These are phyloP conservation scores for Penicillium sumatraense DNA, from an alignment of 2,329 filamentous ascomycete genomes.

Conservation along the genomic window DNA sequence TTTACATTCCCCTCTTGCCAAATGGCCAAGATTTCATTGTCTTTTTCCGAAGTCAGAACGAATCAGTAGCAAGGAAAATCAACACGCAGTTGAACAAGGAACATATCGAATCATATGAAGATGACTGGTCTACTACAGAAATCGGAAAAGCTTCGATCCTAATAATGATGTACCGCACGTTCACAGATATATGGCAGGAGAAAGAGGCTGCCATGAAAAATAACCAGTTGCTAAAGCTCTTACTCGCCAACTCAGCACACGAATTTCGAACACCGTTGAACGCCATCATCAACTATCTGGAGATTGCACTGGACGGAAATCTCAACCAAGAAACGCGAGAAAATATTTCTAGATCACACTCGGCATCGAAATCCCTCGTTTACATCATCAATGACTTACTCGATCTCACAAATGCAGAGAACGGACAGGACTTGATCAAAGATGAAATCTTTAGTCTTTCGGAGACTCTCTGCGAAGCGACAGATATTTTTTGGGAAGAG, in stretches of 20 bases:
- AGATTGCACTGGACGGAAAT: constrained; percentile 80
- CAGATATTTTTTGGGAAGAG: constrained; percentile 74
- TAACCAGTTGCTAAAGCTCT: constrained; percentile 75
- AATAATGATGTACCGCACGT: constrained; percentile 82
- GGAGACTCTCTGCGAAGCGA: constrained; percentile 73
- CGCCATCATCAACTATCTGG: constrained; percentile 92
- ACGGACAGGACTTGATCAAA: constrained; percentile 76
- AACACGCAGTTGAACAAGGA: neutral
- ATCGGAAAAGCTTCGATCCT: constrained; percentile 84
- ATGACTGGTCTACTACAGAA: constrained; percentile 86
- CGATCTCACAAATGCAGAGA: constrained; percentile 84
- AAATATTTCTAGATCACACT: constrained; percentile 80
- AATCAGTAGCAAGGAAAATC: neutral
- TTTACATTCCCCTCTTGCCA: constrained; percentile 78
- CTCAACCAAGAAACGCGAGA: constrained; percentile 82
- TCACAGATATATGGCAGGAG: constrained; percentile 89
- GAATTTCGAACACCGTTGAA: constrained; percentile 88
- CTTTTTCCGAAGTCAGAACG: constrained; percentile 75
- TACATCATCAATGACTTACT: constrained; percentile 92
- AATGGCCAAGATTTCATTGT: constrained; percentile 82
- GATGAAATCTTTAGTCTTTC: constrained; percentile 77
- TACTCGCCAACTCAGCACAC: constrained; percentile 86
- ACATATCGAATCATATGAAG: constrained; percentile 57
- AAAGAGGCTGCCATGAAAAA: constrained; percentile 82
- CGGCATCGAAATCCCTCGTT: constrained; percentile 85